Percentiles rank a stretch among this genome's conserved stretches.
phyloP scores from a whole-genome alignment of 345 rosid species.

The Euphorbia pulcherrima region DNA sequence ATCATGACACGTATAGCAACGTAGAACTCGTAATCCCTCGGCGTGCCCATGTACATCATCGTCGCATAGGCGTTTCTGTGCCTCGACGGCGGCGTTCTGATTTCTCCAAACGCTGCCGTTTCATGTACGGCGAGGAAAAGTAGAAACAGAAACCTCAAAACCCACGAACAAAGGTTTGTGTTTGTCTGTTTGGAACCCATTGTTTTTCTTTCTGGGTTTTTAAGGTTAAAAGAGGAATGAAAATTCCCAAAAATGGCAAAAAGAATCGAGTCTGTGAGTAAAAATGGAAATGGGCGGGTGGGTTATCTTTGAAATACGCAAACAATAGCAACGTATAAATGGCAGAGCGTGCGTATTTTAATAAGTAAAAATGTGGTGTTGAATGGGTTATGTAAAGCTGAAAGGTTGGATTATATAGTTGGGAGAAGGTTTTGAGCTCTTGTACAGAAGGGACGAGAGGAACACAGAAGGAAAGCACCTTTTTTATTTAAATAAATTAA shows the following conservation, averaged over 20 bases:
- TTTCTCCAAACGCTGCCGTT: conserved; percentile 25
- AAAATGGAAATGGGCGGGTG: not conserved
- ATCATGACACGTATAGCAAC: conserved; percentile 85
- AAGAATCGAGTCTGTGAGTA: not conserved
- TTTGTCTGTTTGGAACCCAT: not conserved
- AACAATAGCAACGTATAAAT: not conserved
- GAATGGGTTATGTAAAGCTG: too few relatives aligned
- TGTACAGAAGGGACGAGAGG: not conserved
- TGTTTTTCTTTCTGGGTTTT: not conserved
- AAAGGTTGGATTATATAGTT: too few relatives aligned
- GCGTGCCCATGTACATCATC: conserved; percentile 99
- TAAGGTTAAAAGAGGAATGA: not conserved
- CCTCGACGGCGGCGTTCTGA: conserved; percentile 11
- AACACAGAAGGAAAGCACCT: not conserved
- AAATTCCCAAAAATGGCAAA: not conserved
- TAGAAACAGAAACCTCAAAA: conserved; percentile 4
- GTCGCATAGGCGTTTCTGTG: conserved; percentile 87
- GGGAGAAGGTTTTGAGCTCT: too few relatives aligned
- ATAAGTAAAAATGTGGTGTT: not conserved
- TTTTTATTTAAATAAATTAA: too few relatives aligned
- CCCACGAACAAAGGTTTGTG: not conserved
- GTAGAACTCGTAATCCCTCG: conserved; percentile 95
- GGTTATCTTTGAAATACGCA: not conserved
- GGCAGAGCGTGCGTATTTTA: too few relatives aligned
- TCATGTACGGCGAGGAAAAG: not conserved